phyloP scores from a whole-genome alignment of 805 yeast species.

The Saturnispora dispora region DNA sequence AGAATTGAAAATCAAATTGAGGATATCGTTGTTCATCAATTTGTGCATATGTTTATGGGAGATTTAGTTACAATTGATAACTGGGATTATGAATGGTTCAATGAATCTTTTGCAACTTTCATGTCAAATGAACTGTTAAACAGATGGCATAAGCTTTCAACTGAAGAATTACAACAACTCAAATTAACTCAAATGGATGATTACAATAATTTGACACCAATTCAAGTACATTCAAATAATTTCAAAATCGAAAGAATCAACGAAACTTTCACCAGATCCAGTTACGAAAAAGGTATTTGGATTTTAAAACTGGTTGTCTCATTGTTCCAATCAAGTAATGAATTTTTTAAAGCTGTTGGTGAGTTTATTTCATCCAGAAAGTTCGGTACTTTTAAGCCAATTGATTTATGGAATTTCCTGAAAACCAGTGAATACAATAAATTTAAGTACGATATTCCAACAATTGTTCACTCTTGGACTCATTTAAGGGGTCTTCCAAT shows the following conservation, averaged over 20 bases:
- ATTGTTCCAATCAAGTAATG: slow-evolving; percentile 29
- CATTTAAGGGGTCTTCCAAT: slow-evolving; percentile 59
- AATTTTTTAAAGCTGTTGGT: slow-evolving; percentile 28
- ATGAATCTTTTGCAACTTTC: slow-evolving; percentile 74
- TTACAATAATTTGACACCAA: slow-evolving; percentile 29
- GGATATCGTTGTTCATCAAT: slow-evolving; percentile 60
- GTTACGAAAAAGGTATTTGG: slow-evolving; percentile 54
- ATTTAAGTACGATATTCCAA: slow-evolving; percentile 34
- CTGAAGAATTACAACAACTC: slow-evolving; percentile 21
- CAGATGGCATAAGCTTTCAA: slow-evolving; percentile 28
- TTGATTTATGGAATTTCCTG: slow-evolving; percentile 43
- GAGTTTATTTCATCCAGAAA: slow-evolving; percentile 30
- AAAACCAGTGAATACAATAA: slow-evolving; percentile 22
- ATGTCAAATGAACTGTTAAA: slow-evolving; percentile 38
- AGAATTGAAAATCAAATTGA: slow-evolving; percentile 27
- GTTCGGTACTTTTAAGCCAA: slow-evolving; percentile 36
- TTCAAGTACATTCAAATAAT: slow-evolving; percentile 26
- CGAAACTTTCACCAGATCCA: slow-evolving; percentile 39
- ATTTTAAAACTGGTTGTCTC: slow-evolving; percentile 44
- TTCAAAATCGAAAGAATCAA: slow-evolving; percentile 31
- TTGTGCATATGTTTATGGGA: slow-evolving; percentile 78
- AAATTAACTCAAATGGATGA: slow-evolving; percentile 24
- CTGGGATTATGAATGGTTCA: slow-evolving; percentile 65
- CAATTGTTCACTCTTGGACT: slow-evolving; percentile 52
- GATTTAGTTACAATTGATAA: slow-evolving; percentile 56